Percentiles rank a stretch among this genome's conserved stretches.
Conservation (phyloP, 2,329 filamentous ascomycete species). For the Penicillium sp. region DNA sequence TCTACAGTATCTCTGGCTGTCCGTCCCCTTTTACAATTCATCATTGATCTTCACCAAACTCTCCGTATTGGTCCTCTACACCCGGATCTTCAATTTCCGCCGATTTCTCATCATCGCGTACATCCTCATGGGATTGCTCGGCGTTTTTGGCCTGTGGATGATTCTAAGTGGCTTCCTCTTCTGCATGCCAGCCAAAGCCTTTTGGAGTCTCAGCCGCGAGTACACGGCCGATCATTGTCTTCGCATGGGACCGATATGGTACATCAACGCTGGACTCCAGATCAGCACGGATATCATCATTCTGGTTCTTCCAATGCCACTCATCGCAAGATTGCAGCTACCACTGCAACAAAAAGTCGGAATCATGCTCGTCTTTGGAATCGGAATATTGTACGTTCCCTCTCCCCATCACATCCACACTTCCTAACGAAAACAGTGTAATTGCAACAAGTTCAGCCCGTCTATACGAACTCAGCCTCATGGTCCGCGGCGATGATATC, state of each 20-base stretch:
- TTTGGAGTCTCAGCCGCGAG: slow-evolving; percentile 16
- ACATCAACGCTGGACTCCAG: slow-evolving; percentile 27
- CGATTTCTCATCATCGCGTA: slow-evolving; percentile 18
- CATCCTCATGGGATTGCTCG: slow-evolving; percentile 17
- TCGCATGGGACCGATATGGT: slow-evolving; percentile 20
- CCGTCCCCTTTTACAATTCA: slow-evolving; percentile 34
- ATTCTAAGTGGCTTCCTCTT: slow-evolving; percentile 24
- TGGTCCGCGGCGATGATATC: slow-evolving; percentile 14
- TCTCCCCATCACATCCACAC: not conserved
- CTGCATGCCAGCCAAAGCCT: slow-evolving; percentile 23
- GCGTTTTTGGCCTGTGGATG: slow-evolving; percentile 26
- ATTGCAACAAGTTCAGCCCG: slow-evolving; percentile 27
- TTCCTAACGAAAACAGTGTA: slow-evolving; percentile 16
- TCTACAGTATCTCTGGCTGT: slow-evolving; percentile 27
- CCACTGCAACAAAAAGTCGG: slow-evolving; percentile 21
- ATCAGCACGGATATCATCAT: slow-evolving; percentile 25
- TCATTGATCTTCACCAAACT: slow-evolving; percentile 30
- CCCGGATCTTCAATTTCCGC: slow-evolving; percentile 27
- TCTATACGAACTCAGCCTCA: slow-evolving; percentile 14
- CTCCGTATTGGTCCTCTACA: slow-evolving; percentile 29
- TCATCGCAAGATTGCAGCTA: slow-evolving; percentile 20
- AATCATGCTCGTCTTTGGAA: slow-evolving; percentile 24
- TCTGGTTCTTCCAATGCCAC: slow-evolving; percentile 25
- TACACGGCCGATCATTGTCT: slow-evolving; percentile 15
- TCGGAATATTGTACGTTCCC: slow-evolving; percentile 26